These are phyloP conservation scores for Flueggea neowawraea DNA, from an alignment of 441 rosid genomes.

Conservation along the genomic window DNA sequence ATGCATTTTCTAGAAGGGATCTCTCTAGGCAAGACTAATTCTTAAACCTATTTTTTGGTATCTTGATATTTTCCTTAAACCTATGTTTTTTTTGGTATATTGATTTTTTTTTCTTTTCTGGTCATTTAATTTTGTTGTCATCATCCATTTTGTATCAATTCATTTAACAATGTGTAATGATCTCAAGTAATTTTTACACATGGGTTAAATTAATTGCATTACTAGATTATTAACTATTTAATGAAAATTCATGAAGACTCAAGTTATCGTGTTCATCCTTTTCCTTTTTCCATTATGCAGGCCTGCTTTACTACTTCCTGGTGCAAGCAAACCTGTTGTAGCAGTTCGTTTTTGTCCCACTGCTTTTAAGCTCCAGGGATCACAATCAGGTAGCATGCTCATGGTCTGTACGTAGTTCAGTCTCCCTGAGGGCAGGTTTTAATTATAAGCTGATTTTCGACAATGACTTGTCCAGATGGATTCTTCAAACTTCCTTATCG, in stretches of 20 bases:
- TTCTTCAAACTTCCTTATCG: slow-evolving; percentile 94
- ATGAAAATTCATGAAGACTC: not conserved
- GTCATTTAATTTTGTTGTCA: too few relatives aligned
- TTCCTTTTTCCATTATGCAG: slow-evolving; percentile 36
- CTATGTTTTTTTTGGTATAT: too few relatives aligned
- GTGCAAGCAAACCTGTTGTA: slow-evolving; percentile 84
- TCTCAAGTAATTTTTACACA: not conserved
- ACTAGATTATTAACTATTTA: not conserved
- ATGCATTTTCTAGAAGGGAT: slow-evolving; percentile 81
- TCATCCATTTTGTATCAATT: too few relatives aligned
- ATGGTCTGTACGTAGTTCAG: not conserved
- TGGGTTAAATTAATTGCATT: too few relatives aligned
- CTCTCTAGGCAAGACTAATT: slow-evolving; percentile 69
- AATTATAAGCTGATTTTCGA: slow-evolving; percentile 8
- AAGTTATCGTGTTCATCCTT: not conserved
- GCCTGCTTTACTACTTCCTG: slow-evolving; percentile 83
- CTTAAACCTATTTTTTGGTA: slow-evolving; percentile 7
- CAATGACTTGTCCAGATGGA: slow-evolving; percentile 49
- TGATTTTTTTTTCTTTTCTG: too few relatives aligned
- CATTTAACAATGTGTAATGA: not conserved
- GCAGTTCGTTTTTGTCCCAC: slow-evolving; percentile 88
- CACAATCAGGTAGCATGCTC: slow-evolving; percentile 46
- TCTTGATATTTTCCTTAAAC: not conserved
- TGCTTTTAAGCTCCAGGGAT: slow-evolving; percentile 54
- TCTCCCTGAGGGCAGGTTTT: too few relatives aligned